A percentile compares a stretch with the other conserved stretches of the same genome.
Conservation (phyloP, 257 asterid genomes). For the Perilla frutescens region DNA sequence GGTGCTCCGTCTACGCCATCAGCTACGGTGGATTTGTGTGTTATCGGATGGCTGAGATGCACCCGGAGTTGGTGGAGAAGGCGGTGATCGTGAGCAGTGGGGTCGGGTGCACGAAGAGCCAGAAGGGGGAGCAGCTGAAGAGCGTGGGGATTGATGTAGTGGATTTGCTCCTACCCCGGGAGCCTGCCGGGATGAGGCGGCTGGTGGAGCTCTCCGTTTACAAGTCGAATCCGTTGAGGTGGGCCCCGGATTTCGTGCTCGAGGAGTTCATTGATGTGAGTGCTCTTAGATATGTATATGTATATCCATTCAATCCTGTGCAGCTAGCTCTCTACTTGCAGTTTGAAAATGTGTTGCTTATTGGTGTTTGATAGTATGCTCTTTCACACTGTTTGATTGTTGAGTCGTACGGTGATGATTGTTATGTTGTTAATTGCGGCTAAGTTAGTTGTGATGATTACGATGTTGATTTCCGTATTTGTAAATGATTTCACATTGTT, state of each 20-base stretch:
- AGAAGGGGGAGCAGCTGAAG: constrained; percentile 50
- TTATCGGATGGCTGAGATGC: constrained; percentile 62
- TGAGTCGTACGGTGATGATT: not conserved
- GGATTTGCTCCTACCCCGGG: constrained; percentile 60
- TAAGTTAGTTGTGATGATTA: constrained; percentile 11
- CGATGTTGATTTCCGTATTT: not conserved
- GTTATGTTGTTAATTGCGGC: not conserved
- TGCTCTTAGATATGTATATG: not conserved
- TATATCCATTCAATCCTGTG: not conserved
- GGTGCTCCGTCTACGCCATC: constrained; percentile 59
- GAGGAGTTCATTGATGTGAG: constrained; percentile 60
- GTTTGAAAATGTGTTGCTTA: not conserved
- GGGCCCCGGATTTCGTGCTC: constrained; percentile 57
- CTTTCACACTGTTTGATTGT: not conserved
- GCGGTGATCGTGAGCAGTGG: constrained; percentile 74
- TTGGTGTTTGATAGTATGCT: not conserved
- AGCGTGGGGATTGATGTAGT: constrained; percentile 48
- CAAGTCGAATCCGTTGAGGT: constrained; percentile 47
- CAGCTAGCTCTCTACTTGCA: not conserved
- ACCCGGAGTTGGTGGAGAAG: constrained; percentile 63
- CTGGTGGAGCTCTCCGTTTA: constrained; percentile 52
- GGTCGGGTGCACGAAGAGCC: constrained; percentile 53
- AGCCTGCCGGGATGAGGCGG: constrained; percentile 53
- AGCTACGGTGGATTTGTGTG: constrained; percentile 75
- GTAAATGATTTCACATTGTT: constrained; percentile 11